Evolutionary conservation across 1,139 yeast species (phyloP), one percentile per base, ranked within the genome.

Genomic region (Nakaseomyces kungkrabaensis): DNA sequence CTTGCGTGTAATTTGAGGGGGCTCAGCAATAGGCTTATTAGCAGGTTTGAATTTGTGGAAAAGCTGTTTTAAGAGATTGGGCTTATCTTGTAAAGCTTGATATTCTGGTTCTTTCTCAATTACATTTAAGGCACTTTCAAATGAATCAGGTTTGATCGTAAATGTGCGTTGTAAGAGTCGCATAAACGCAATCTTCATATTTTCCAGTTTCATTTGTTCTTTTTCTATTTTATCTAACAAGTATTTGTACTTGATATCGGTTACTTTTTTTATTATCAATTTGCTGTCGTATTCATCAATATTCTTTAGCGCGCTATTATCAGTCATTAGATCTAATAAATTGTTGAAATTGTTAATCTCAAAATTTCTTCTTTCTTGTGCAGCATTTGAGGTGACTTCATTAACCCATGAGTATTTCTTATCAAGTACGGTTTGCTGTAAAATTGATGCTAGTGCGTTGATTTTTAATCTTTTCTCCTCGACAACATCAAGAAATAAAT

Each of bases 401-500:
- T 52, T 43, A 5, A 5, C 31, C 51, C 67, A 50, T 27, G 48
- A 34, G 47, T 55, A 56, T 3, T 58, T 60, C 10, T 60, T 56
- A 32, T 75, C 78, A 0, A 73, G 65, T 31, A 85, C 54, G 4
- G 77, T 66, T 53, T 76, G 81, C 45, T 76, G 76, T 1, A 81
- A 76, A 46, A 82, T 65, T 50, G 83, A 88, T 50, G 78, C 77
- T 59, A 81, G 79, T 25, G 80, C 77, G 54, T 75, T 76, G 44
- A 85, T 61, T 3, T 73, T 62, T 51, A 81, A 77, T 34, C 75
- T 74, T 58, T 80, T 79, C 50, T 78, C 83, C 57, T 85, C 90
- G 2, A 84, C 75, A 0, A 77, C 63, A 63, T 90, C 96, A 79
- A 88, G 78, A 59, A 85, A 87, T 43, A 87, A 68, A 53, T 89